These are phyloP conservation scores for Phytophthora pinifolia DNA, from an alignment of 352 stramenopile species.

Conservation along the genomic window DNA sequence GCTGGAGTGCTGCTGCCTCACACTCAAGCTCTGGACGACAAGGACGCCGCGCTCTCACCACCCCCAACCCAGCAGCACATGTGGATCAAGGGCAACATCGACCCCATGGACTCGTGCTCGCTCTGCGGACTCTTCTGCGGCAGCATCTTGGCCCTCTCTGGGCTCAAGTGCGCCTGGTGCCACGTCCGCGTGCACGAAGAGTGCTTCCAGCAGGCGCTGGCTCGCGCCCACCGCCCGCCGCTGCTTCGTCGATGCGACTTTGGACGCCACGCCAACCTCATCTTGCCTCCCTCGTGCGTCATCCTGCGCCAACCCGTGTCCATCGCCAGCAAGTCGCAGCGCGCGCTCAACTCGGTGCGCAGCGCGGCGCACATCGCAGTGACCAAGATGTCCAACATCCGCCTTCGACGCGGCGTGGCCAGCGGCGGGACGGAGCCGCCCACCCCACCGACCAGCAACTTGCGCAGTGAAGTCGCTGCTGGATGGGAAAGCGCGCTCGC, in stretches of 20 bases:
- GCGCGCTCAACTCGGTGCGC: constrained; percentile 66
- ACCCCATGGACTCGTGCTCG: constrained; percentile 80
- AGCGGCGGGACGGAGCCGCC: constrained; percentile 10
- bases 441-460: constrained; percentile 19
- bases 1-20: constrained; percentile 16
- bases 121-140: constrained; percentile 79
- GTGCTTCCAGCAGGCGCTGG: constrained; percentile 56
- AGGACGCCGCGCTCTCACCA: constrained; percentile 8
- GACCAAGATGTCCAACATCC: constrained; percentile 74
- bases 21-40: constrained; percentile 19
- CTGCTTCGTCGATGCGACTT: constrained; percentile 71
- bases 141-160: constrained; percentile 78
- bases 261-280: constrained; percentile 61
- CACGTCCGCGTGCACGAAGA: constrained; percentile 80
- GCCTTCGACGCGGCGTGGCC: constrained; percentile 41
- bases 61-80: constrained; percentile 36
- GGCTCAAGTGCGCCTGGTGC: constrained; percentile 83
- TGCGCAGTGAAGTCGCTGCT: constrained; percentile 10
- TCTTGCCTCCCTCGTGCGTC: constrained; percentile 65
- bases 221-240: constrained; percentile 24
- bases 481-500: constrained; percentile 21
- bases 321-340: constrained; percentile 57
- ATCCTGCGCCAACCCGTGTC: constrained; percentile 36
- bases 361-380: constrained; percentile 66
- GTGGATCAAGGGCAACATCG: constrained; percentile 85